phyloP scores from a whole-genome alignment of 225 moss, liverwort and hornwort genomes.

The Sphagnum tenellum region DNA sequence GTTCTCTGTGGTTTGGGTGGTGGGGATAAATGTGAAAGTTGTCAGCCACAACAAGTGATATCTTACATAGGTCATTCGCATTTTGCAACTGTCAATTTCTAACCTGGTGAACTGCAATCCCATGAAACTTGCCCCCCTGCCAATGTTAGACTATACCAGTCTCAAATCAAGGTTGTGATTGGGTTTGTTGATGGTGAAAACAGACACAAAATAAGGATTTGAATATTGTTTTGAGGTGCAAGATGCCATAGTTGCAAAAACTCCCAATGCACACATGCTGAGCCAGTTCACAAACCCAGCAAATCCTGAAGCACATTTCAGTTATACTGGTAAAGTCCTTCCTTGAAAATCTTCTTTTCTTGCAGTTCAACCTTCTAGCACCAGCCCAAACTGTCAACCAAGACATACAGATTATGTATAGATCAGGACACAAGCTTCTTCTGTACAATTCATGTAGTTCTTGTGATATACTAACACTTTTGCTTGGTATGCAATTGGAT shows the following conservation, averaged over 20 bases:
- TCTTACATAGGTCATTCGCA: background rate
- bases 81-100: too few species aligned
- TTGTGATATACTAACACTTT: too few species aligned
- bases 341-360: too few species aligned
- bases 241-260: constrained; percentile 27
- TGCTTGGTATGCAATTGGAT: too few species aligned
- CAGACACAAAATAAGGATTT: constrained; percentile 26
- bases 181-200: constrained; percentile 20
- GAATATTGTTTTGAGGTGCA: constrained; percentile 19
- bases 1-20: too few species aligned
- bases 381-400: too few species aligned
- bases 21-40: too few species aligned
- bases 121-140: background rate
- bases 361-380: too few species aligned
- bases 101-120: too few species aligned
- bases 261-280: constrained; percentile 50
- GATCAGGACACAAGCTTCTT: background rate
- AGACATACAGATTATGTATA: too few species aligned
- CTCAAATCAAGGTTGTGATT: constrained; percentile 2
- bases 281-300: constrained; percentile 47
- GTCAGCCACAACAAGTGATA: background rate
- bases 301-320: constrained; percentile 62
- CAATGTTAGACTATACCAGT: constrained; percentile 22
- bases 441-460: background rate
- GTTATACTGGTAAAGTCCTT: constrained; percentile 35